These are phyloP conservation scores for Annulohypoxylon bovei DNA, from an alignment of 495 filamentous ascomycete species.

Conservation along the genomic window DNA sequence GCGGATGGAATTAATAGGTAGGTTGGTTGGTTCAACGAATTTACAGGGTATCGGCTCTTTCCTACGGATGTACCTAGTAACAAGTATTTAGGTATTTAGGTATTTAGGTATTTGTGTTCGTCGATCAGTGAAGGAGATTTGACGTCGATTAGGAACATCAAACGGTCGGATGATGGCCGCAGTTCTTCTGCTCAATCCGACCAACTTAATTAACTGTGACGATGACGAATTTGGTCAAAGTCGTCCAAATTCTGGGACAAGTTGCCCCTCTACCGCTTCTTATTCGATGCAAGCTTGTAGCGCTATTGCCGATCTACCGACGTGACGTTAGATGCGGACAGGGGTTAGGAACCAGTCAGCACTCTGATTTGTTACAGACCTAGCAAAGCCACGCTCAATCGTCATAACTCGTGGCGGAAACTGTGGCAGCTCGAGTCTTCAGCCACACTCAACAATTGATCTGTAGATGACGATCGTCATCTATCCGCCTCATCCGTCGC, in stretches of 20 bases:
- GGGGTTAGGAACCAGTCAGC: background rate
- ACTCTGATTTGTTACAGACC: constrained; percentile 18
- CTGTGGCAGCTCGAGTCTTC: constrained; percentile 4
- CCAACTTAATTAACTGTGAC: constrained; percentile 18
- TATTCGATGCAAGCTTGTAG: constrained; percentile 22
- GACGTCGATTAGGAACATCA: constrained; percentile 24
- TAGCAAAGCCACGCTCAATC: constrained; percentile 20
- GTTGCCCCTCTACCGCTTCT: constrained; percentile 26
- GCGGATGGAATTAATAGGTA: constrained; percentile 32
- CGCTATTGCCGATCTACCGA: constrained; percentile 38
- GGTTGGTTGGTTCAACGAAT: constrained; percentile 4
- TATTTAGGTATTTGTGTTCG: constrained; percentile 14
- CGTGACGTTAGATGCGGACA: constrained; percentile 20
- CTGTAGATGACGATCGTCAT: constrained; percentile 34
- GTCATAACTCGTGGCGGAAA: constrained; percentile 30
- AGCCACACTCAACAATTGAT: constrained; percentile 26
- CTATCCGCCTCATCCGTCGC: constrained; percentile 36
- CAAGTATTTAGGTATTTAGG: background rate
- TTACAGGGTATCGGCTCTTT: background rate
- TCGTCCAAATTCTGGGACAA: constrained; percentile 11
- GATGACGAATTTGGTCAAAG: constrained; percentile 40
- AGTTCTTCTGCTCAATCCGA: constrained; percentile 9
- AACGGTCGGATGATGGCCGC: constrained; percentile 6
- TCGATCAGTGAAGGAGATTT: constrained; percentile 42
- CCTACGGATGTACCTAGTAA: background rate